A percentile compares a stretch with the other conserved stretches of the same genome.
phyloP scores from a whole-genome alignment of 148 eudicot genomes.

The Rhododendron williamsianum region DNA sequence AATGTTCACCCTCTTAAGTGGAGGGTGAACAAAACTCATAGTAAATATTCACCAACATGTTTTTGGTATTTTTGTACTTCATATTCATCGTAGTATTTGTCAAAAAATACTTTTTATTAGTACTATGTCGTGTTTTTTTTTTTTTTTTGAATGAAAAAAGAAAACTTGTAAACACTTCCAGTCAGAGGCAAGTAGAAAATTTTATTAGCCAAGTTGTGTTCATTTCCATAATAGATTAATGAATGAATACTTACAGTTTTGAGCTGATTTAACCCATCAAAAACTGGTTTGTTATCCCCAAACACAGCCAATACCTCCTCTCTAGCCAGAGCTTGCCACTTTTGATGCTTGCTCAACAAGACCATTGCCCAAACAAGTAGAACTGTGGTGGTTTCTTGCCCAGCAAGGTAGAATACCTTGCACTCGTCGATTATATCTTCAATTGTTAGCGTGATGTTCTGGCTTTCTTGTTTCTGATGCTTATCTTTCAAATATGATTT shows the following conservation, averaged over 20 bases:
- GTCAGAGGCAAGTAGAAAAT: no score
- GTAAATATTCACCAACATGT: no score
- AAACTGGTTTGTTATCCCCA: not conserved
- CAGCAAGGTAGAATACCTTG: slow-evolving; percentile 2
- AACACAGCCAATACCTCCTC: not conserved
- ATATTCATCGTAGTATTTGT: no score
- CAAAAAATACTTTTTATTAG: no score
- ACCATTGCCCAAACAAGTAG: slow-evolving; percentile 23
- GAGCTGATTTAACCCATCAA: not conserved
- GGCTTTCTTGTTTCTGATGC: not conserved
- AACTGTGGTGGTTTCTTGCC: not conserved
- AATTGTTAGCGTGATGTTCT: not conserved
- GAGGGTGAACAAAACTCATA: no score
- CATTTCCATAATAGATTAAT: no score
- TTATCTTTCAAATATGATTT: not conserved
- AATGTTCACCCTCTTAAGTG: no score
- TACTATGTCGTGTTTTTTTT: no score
- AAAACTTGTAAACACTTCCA: no score
- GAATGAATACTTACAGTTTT: not conserved
- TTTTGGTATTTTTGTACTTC: no score
- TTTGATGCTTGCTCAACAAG: slow-evolving; percentile 17
- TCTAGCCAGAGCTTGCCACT: slow-evolving; percentile 15
- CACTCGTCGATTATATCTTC: slow-evolving; percentile 10
- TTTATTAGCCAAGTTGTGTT: no score
- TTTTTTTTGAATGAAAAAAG: no score